Percentiles rank a stretch among this genome's conserved stretches.
phyloP scores from a whole-genome alignment of 495 filamentous ascomycete species.

The Aspergillus hancockii region DNA sequence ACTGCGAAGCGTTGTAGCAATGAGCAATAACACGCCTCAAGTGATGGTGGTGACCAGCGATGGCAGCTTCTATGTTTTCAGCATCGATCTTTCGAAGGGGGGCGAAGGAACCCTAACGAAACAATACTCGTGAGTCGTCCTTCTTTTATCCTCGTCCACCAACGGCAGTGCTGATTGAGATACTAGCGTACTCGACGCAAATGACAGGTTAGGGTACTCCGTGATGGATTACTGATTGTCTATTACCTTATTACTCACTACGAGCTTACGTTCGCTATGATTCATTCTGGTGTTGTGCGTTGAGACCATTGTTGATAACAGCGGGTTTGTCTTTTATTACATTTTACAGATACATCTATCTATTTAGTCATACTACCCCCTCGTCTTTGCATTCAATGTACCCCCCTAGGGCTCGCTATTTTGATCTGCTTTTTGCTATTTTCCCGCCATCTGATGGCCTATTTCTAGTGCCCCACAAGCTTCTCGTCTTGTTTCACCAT shows the following conservation, averaged over 20 bases:
- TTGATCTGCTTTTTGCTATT: not conserved
- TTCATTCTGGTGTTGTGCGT: not conserved
- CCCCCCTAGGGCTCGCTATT: not conserved
- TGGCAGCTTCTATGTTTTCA: conserved; percentile 91
- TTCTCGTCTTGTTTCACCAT: not conserved
- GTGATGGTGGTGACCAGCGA: conserved; percentile 98
- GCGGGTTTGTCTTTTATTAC: conserved; percentile 11
- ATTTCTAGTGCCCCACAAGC: not conserved
- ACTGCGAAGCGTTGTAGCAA: conserved; percentile 85
- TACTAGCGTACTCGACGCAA: conserved; percentile 52
- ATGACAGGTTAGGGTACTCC: conserved; percentile 52
- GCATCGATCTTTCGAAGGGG: conserved; percentile 90
- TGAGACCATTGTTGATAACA: not conserved
- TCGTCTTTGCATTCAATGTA: not conserved
- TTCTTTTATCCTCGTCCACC: not conserved
- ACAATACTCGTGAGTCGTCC: conserved; percentile 74
- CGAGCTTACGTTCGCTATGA: conserved; percentile 13
- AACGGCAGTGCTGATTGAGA: conserved; percentile 7
- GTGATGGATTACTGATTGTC: conserved; percentile 46
- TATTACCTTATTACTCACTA: conserved; percentile 1
- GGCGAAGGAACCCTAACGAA: conserved; percentile 91
- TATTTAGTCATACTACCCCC: not conserved
- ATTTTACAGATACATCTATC: not conserved
- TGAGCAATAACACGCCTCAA: conserved; percentile 89
- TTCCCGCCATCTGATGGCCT: not conserved